phyloP scores from a whole-genome alignment of 768 basidiomycete species.

The Boletus eberwhitei region DNA sequence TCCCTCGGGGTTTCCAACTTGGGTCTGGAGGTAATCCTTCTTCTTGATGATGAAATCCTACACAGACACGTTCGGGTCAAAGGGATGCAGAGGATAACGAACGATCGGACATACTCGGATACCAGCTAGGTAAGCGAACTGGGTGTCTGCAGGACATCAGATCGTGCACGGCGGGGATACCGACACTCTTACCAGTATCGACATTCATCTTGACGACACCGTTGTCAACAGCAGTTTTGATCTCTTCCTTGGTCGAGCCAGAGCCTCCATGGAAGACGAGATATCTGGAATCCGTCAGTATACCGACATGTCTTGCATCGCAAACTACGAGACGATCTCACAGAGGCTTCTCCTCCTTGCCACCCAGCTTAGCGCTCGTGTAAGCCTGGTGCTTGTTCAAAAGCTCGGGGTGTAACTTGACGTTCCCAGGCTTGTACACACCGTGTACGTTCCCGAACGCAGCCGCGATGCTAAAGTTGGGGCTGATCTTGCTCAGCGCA shows the following conservation, averaged over 20 bases:
- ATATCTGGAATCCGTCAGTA: conserved; percentile 50
- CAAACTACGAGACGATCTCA: conserved; percentile 37
- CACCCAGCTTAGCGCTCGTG: conserved; percentile 64
- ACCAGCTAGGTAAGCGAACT: conserved; percentile 86
- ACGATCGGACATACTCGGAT: conserved; percentile 54
- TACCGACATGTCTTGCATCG: neutral
- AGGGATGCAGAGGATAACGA: neutral
- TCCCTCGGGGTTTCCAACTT: conserved; percentile 97
- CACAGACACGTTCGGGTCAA: neutral
- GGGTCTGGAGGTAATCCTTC: conserved; percentile 82
- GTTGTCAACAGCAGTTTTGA: conserved; percentile 82
- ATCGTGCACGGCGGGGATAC: neutral
- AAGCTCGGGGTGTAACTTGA: conserved; percentile 87
- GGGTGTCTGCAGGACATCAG: conserved; percentile 54
- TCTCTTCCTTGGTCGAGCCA: conserved; percentile 95
- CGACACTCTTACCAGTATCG: conserved; percentile 60
- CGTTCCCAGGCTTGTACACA: conserved; percentile 99
- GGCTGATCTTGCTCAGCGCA: conserved; percentile 78
- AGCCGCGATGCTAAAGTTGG: conserved; percentile 97
- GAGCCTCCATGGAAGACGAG: conserved; percentile 99
- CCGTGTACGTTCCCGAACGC: conserved; percentile 99
- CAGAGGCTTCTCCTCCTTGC: conserved; percentile 73
- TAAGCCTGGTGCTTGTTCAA: conserved; percentile 87
- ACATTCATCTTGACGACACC: conserved; percentile 99
- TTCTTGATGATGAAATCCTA: conserved; percentile 85